Conservation (phyloP, 192 early-diverging fungal genomes). For the Mortierella antarctica region DNA sequence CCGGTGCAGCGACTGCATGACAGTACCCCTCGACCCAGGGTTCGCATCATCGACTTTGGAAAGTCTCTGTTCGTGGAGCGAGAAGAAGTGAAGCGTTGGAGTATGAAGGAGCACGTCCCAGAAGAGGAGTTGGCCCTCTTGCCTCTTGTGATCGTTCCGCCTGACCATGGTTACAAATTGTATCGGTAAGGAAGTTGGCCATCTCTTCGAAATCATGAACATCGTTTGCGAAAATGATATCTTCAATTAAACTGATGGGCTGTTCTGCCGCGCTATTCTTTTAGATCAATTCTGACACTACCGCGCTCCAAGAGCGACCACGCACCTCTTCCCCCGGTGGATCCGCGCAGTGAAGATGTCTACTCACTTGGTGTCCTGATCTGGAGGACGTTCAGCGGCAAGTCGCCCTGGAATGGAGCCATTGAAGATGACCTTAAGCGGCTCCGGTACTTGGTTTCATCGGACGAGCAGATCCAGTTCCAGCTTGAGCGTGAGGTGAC, state of each 20-base stretch:
- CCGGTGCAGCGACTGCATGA: slow-evolving; percentile 51
- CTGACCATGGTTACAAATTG: slow-evolving; percentile 69
- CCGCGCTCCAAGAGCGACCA: slow-evolving; percentile 61
- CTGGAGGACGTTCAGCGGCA: slow-evolving; percentile 70
- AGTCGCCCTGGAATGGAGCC: slow-evolving; percentile 69
- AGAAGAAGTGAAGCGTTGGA: slow-evolving; percentile 58
- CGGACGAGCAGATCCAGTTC: slow-evolving; percentile 59
- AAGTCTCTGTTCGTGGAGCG: slow-evolving; percentile 65
- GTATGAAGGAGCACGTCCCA: slow-evolving; percentile 37
- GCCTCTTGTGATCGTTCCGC: slow-evolving; percentile 61
- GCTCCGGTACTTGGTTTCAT: slow-evolving; percentile 60
- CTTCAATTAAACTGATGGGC: not conserved
- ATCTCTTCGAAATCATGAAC: not conserved
- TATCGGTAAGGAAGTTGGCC: slow-evolving; percentile 38
- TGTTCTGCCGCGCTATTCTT: not conserved
- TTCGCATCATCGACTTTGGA: slow-evolving; percentile 71
- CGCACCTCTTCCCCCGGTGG: slow-evolving; percentile 53
- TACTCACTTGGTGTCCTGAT: slow-evolving; percentile 68
- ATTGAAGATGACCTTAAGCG: slow-evolving; percentile 68
- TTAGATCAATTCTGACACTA: slow-evolving; percentile 65
- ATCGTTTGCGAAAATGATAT: no score
- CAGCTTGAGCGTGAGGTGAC: slow-evolving; percentile 58
- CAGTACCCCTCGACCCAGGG: slow-evolving; percentile 49
- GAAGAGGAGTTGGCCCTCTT: slow-evolving; percentile 58
- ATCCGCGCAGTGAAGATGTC: slow-evolving; percentile 64